Conservation (phyloP, 2,329 filamentous ascomycete species). For the Curvularia verruculosa region DNA sequence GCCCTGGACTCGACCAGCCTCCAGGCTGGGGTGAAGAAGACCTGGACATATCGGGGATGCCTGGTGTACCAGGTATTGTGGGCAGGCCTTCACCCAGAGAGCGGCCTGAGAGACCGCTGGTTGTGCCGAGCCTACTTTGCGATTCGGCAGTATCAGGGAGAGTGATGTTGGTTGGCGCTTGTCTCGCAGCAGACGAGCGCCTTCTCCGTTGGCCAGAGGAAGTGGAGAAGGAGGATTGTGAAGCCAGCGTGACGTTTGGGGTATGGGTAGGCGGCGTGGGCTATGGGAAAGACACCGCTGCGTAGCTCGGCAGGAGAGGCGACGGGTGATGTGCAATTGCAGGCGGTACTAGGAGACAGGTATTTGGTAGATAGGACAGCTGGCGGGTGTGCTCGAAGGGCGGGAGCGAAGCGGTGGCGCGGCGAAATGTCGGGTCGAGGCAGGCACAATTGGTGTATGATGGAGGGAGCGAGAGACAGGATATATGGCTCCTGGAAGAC, state of each 20-base stretch:
- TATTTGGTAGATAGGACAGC: slow-evolving; percentile 31
- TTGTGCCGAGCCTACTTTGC: slow-evolving; percentile 38
- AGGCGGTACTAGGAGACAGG: slow-evolving; percentile 15
- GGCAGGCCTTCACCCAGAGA: slow-evolving; percentile 44
- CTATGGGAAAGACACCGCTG: slow-evolving; percentile 27
- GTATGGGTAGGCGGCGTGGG: slow-evolving; percentile 33
- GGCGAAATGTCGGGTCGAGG: slow-evolving; percentile 28
- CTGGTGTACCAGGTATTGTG: slow-evolving; percentile 48
- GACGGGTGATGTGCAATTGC: slow-evolving; percentile 19
- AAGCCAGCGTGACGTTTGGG: slow-evolving; percentile 48
- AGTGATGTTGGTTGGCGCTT: slow-evolving; percentile 39
- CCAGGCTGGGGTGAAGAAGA: slow-evolving; percentile 86
- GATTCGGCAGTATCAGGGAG: slow-evolving; percentile 35
- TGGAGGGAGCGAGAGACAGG: slow-evolving; percentile 14
- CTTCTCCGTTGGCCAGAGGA: slow-evolving; percentile 49
- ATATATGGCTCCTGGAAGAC: slow-evolving; percentile 16
- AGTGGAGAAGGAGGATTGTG: slow-evolving; percentile 46
- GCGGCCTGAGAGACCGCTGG: slow-evolving; percentile 42
- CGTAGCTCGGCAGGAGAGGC: slow-evolving; percentile 31
- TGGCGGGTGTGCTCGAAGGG: slow-evolving; percentile 26
- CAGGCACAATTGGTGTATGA: slow-evolving; percentile 16
- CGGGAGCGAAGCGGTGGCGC: slow-evolving; percentile 31
- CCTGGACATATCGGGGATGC: slow-evolving; percentile 70
- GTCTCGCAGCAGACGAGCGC: slow-evolving; percentile 49
- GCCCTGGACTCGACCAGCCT: slow-evolving; percentile 85